Conservation (phyloP, 306 rosid species). For the Quercus ilex region DNA sequence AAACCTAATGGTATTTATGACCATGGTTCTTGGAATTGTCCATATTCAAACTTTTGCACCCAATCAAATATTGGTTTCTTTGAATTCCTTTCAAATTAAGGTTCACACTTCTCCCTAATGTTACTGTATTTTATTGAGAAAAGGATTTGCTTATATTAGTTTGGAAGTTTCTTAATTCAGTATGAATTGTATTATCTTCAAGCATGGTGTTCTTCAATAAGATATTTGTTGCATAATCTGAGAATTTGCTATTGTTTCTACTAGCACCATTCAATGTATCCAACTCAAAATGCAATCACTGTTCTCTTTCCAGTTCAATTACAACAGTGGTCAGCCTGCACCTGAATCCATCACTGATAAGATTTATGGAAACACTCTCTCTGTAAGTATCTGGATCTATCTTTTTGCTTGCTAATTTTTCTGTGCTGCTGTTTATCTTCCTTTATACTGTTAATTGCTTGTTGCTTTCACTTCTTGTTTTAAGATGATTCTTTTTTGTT, state of each 20-base stretch:
- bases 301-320: slow-evolving; percentile 67
- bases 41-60: not conserved
- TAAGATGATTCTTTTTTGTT: not conserved
- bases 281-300: slow-evolving; percentile 31
- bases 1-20: not conserved
- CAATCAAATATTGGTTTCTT: not conserved
- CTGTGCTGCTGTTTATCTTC: not conserved
- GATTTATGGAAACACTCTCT: slow-evolving; percentile 93
- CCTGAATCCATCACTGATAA: slow-evolving; percentile 97
- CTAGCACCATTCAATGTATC: slow-evolving; percentile 15
- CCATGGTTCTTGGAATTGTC: not conserved
- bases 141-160: not conserved
- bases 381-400: slow-evolving; percentile 54
- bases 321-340: slow-evolving; percentile 98
- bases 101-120: not conserved
- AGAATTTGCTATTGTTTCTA: slow-evolving; percentile 5
- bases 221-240: slow-evolving; percentile 3
- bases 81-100: not conserved
- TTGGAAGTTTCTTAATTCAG: not conserved
- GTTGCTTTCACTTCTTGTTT: slow-evolving; percentile 1
- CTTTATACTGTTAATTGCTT: slow-evolving; percentile 11
- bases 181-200: not conserved
- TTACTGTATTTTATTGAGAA: not conserved
- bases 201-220: not conserved
- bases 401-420: slow-evolving; percentile 12